phyloP scores from a whole-genome alignment of 371 early-diverging fungal species.

The Mortierella sp. region DNA sequence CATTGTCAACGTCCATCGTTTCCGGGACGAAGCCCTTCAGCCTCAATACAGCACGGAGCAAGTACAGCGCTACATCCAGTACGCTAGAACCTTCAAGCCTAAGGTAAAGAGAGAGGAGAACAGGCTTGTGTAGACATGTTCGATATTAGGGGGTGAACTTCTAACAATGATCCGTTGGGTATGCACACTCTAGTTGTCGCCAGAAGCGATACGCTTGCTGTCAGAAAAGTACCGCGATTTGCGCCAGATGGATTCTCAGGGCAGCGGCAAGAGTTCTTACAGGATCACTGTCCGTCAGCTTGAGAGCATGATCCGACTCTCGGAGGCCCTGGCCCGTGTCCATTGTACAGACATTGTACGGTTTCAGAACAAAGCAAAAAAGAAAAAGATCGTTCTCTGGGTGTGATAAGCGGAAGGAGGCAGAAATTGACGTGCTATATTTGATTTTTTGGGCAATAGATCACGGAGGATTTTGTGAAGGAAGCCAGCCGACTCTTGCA shows the following conservation, averaged over 20 bases:
- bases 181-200: constrained; percentile 66
- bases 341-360: constrained; percentile 80
- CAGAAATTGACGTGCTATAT: background rate
- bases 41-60: constrained; percentile 79
- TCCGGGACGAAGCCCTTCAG: constrained; percentile 73
- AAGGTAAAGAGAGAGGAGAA: constrained; percentile 57
- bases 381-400: background rate
- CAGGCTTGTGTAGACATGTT: background rate
- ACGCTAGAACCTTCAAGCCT: constrained; percentile 90
- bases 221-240: constrained; percentile 91
- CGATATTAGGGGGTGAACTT: background rate
- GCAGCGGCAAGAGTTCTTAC: constrained; percentile 80
- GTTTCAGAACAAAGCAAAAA: background rate
- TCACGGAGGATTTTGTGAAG: constrained; percentile 81
- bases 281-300: constrained; percentile 99
- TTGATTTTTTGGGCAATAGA: constrained; percentile 48
- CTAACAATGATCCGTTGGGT: background rate
- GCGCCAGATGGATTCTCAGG: constrained; percentile 89
- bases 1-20: constrained; percentile 93
- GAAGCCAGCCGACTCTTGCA: constrained; percentile 94
- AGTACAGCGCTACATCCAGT: constrained; percentile 88
- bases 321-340: constrained; percentile 97
- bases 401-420: background rate
- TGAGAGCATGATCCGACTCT: constrained; percentile 97
- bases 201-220: constrained; percentile 82